Base-by-base conservation (phyloP, 2,329 filamentous ascomycete species). In the Aspergillus luchuensis region DNA sequence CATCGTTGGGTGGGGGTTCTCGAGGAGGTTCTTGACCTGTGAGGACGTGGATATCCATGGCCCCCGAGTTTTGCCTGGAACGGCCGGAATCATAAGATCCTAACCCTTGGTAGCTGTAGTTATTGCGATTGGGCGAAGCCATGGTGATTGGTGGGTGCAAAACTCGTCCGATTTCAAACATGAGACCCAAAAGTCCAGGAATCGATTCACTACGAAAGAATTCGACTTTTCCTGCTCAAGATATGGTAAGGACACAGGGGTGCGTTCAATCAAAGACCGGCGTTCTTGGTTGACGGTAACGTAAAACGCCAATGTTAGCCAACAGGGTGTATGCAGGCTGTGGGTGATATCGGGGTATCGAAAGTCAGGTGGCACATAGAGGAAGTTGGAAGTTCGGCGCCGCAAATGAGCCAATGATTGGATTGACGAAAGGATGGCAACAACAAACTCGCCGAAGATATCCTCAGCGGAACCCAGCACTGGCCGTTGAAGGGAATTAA, bases 21-120 rank as follows among this genome's bases (percentile, higher is more conserved):
- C 69, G 66, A 6, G 60, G 53, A 7, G 68, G 67, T 56, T 74
- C 71, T 62, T 71, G 64, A 48, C 74, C 72, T 23, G 73, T 73
- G 50, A 75, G 69, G 30, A 63, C 62, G 51, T 75, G 70, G 50
- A 76, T 72, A 33, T 75, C 72, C 74, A 76, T 76, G 1, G 73
- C 72, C 7, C 73, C 72, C 8, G 74, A 76, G 7, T 73, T 72
- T 36, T 75, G 72, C 51, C 74, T 69, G 30, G 72, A 71, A 10
- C 71, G 69, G 38, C 63, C 62, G 25, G 67, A 63, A n/a, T 72
- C 71, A 58, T 66, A 71, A 21, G 67, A 59, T 3, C 63, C 62
- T 6, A 71, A 59, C 6, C 72, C 69, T 38, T 67, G 65, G 28
- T 72, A 69, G 51, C 60, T 64, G 56, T 69, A 69, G 50, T 70